Base-by-base conservation (phyloP, 2,329 filamentous ascomycete genomes). In the Trichoderma atroviride region DNA sequence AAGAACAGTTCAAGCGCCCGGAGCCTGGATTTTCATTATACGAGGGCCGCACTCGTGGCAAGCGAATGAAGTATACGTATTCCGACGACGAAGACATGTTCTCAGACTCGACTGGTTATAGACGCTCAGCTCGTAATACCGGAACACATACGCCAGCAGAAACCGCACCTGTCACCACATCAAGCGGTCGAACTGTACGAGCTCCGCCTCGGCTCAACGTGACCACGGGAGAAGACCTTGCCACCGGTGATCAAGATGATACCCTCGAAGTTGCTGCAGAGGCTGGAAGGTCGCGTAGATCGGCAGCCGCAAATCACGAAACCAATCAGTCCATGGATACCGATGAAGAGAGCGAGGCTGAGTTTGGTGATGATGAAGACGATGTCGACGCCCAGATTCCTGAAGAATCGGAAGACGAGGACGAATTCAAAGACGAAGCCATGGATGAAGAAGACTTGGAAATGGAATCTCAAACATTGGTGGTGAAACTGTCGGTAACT, bases 41-140 rank as follows among this genome's bases (percentile, higher is more conserved):
- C 79, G 96, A 99, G 82, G 96, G 96, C 61, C 92, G 96, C 65
- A 99, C 96, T 5, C 89, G 96, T 70, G 96, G 96, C 69, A 98
- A 99, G 84, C 92, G 95, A 71, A 92, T 97, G 82, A 96, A 94
- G 80, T 99, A 99, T 77, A 99, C 93, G 0, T 99, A 92, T 77
- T 96, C 94, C 0, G 94, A 97, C 64, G 93, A 96, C 29, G 93
- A 96, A 73, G 91, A 91, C 43, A 88, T 90, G 19, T 88, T 89
- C 63, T 88, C 87, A n/a, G 88, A 90, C 76, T 90, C 89, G 43
- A 86, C 87, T 11, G 70, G 69, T 6, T 79, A 81, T 78, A 78
- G 94, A 83, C 87, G 90, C 7, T 93, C 92, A 14, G 86, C 89
- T 22, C 89, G 95, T 31, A 92, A 93, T 73, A 93, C 92, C 1